A percentile compares a stretch with the other conserved stretches of the same genome.
Evolutionary conservation across 805 yeast genomes (phyloP).

Genomic region (Saccharomycopsis sp.): DNA sequence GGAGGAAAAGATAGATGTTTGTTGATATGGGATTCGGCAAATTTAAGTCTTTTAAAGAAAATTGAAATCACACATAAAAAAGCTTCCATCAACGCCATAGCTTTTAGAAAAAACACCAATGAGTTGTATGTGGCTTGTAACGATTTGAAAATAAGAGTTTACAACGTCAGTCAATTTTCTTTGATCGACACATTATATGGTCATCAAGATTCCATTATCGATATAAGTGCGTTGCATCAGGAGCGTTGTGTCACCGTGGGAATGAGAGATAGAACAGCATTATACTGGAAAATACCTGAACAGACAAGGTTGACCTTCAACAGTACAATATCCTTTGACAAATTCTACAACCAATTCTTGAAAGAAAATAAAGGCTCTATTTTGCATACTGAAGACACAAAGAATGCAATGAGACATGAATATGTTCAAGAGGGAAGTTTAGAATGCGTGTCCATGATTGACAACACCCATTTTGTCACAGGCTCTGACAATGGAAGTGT

Average conservation of each 20-base stretch:
- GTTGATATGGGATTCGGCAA: conserved; percentile 79
- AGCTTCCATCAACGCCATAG: conserved; percentile 62
- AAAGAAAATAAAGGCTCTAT: conserved; percentile 30
- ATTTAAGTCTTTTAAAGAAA: conserved; percentile 64
- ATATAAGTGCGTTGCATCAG: conserved; percentile 67
- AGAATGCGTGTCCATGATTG: conserved; percentile 84
- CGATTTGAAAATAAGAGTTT: conserved; percentile 83
- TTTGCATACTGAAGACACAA: conserved; percentile 25
- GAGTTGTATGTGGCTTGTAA: conserved; percentile 89
- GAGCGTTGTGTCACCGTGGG: conserved; percentile 97
- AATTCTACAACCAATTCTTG: conserved; percentile 27
- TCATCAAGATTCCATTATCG: conserved; percentile 85
- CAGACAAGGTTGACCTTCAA: conserved; percentile 84
- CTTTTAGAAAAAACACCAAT: conserved; percentile 62
- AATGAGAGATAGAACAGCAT: conserved; percentile 86
- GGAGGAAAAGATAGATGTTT: conserved; percentile 82
- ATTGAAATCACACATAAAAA: conserved; percentile 65
- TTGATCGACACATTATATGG: conserved; percentile 90
- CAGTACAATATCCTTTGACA: conserved; percentile 56
- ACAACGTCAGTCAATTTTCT: conserved; percentile 73
- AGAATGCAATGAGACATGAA: conserved; percentile 30
- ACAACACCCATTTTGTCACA: conserved; percentile 85
- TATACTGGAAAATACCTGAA: conserved; percentile 95
- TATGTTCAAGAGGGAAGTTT: conserved; percentile 75
- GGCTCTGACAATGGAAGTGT: conserved; percentile 93